Percentiles rank a stretch among this genome's conserved stretches.
Conservation (phyloP, 179 eudicot genomes). For the Amaranthus tricolor region DNA sequence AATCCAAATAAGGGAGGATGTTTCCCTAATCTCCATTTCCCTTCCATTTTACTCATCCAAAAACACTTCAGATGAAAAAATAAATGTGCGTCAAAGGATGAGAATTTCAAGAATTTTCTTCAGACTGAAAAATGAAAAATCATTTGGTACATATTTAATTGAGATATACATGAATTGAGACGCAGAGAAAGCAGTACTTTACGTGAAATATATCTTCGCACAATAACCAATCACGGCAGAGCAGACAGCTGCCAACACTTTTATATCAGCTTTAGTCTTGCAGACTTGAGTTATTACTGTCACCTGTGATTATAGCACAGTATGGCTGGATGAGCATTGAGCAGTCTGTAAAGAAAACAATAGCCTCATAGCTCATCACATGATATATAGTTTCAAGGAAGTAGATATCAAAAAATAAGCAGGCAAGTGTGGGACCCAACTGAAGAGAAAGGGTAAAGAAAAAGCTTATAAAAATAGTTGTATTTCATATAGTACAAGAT, state of each 20-base stretch:
- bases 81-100: no score
- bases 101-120: no score
- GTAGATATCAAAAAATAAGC: neutral
- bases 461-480: no score
- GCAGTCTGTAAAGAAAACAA: conserved; percentile 6
- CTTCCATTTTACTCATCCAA: no score
- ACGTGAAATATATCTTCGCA: conserved; percentile 94
- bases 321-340: conserved; percentile 18
- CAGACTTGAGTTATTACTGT: conserved; percentile 61
- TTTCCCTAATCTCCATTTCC: no score
- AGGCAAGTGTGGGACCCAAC: no score
- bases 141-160: neutral
- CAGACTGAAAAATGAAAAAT: no score
- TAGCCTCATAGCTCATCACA: neutral
- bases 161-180: neutral
- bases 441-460: no score
- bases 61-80: no score
- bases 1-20: no score
- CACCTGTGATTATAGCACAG: conserved; percentile 43
- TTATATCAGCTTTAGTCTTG: conserved; percentile 64
- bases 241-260: conserved; percentile 68
- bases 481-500: neutral
- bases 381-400: neutral
- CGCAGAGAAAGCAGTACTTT: conserved; percentile 22
- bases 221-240: conserved; percentile 76